A percentile compares a stretch with the other conserved stretches of the same genome.
Evolutionary conservation across 371 early-diverging fungal species (phyloP).

Genomic region (Actinomortierella ambigua): DNA sequence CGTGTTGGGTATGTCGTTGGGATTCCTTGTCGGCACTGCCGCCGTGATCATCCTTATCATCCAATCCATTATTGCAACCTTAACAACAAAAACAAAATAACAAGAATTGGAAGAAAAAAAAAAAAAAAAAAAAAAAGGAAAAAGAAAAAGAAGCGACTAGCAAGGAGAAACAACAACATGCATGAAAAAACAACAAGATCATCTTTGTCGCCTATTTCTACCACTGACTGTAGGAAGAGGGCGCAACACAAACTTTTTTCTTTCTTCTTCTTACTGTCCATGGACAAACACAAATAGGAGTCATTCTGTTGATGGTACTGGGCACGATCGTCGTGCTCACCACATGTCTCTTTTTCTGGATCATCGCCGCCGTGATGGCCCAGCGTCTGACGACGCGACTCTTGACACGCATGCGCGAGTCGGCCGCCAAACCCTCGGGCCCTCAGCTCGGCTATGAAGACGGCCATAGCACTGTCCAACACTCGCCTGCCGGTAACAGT

Average conservation of each 20-base stretch:
- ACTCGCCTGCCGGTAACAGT: too few species aligned
- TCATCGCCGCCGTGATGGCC: conserved; percentile 17
- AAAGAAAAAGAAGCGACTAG: too few species aligned
- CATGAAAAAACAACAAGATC: too few species aligned
- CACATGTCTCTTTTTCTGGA: conserved; percentile 20
- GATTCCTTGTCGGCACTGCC: conserved; percentile 21
- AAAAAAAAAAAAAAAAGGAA: too few species aligned
- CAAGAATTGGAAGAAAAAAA: too few species aligned
- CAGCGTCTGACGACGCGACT: too few species aligned
- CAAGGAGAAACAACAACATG: too few species aligned
- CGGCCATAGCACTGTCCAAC: too few species aligned
- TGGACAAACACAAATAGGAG: conserved; percentile 8
- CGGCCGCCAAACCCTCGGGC: too few species aligned
- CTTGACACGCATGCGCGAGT: too few species aligned
- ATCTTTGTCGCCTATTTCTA: not conserved
- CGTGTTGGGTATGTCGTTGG: conserved; percentile 29
- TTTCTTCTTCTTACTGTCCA: not conserved
- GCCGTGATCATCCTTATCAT: conserved; percentile 21
- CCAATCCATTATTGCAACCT: conserved; percentile 29
- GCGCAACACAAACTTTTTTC: not conserved
- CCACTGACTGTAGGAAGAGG: not conserved
- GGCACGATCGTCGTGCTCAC: conserved; percentile 29
- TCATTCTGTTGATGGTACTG: conserved; percentile 24
- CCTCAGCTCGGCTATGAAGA: too few species aligned
- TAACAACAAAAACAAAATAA: conserved; percentile 3